Percentiles rank a stretch among this genome's conserved stretches.
These are phyloP conservation scores for Golubevia sp. DNA, from an alignment of 1,284 basidiomycete genomes.

Conservation along the genomic window DNA sequence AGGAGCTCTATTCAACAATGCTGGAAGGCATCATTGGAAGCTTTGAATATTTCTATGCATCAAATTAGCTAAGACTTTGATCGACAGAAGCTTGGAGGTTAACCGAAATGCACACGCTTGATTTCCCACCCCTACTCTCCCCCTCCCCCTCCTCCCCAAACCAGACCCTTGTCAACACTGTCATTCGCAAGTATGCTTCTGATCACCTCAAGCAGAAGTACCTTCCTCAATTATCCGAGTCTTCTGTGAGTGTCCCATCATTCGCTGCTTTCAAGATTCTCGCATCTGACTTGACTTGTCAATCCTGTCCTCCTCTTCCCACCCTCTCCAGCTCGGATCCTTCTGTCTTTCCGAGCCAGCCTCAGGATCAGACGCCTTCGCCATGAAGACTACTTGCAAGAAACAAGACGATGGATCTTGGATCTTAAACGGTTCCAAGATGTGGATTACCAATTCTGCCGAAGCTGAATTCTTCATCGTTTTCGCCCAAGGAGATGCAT, in stretches of 20 bases:
- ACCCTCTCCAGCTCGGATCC: conserved; percentile 76
- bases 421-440: conserved; percentile 91
- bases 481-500: conserved; percentile 54
- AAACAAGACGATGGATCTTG: conserved; percentile 76
- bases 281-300: not conserved
- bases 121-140: not conserved
- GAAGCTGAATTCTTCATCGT: conserved; percentile 58
- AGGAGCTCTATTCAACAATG: not conserved
- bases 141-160: not conserved
- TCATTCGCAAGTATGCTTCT: conserved; percentile 84
- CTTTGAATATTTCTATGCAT: no score
- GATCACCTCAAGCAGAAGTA: conserved; percentile 85
- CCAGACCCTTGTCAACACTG: conserved; percentile 75
- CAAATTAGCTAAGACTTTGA: no score
- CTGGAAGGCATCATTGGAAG: not conserved
- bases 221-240: conserved; percentile 79
- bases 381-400: conserved; percentile 88
- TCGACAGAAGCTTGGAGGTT: no score
- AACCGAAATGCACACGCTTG: not conserved
- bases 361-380: conserved; percentile 96
- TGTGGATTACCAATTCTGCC: conserved; percentile 66
- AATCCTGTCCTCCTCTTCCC: not conserved
- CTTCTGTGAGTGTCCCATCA: conserved; percentile 68
- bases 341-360: conserved; percentile 93
- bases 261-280: not conserved